Evolutionary conservation across 2,329 filamentous ascomycete genomes (phyloP).

Genomic region (Monilinia fructicola): DNA sequence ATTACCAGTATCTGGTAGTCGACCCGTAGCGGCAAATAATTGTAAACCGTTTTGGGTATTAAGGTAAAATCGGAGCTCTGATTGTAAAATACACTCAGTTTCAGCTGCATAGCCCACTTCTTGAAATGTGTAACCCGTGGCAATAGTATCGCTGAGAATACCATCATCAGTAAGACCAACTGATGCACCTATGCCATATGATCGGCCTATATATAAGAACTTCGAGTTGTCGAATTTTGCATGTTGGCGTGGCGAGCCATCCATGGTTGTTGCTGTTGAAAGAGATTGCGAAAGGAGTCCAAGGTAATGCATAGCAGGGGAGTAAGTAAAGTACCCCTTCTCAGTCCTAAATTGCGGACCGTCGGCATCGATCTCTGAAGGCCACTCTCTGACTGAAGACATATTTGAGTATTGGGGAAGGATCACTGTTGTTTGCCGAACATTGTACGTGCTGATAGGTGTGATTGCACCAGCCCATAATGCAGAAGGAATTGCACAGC

Average conservation of each 20-base stretch:
- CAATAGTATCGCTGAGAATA: slow-evolving; percentile 17
- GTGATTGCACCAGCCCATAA: slow-evolving; percentile 25
- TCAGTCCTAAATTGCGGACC: too few species aligned
- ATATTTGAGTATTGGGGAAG: slow-evolving; percentile 21
- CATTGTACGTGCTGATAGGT: too few species aligned
- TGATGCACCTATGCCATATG: slow-evolving; percentile 11
- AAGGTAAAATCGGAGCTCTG: slow-evolving; percentile 26
- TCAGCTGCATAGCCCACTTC: slow-evolving; percentile 41
- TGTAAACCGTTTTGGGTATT: not conserved
- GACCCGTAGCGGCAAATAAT: slow-evolving; percentile 8
- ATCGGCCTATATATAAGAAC: slow-evolving; percentile 5
- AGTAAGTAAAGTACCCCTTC: slow-evolving; percentile 15
- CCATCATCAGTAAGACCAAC: slow-evolving; percentile 11
- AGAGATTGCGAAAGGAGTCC: not conserved
- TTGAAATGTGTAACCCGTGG: slow-evolving; percentile 38
- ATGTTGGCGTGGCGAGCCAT: slow-evolving; percentile 8
- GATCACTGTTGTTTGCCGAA: too few species aligned
- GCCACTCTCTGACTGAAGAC: slow-evolving; percentile 13
- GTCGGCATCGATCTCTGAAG: not conserved
- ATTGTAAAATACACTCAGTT: slow-evolving; percentile 44
- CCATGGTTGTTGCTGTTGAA: slow-evolving; percentile 3
- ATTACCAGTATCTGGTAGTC: slow-evolving; percentile 22
- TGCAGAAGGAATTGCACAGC: too few species aligned
- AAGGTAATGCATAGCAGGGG: not conserved
- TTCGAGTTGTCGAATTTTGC: slow-evolving; percentile 4